Evolutionary conservation across 2,329 filamentous ascomycete species (phyloP), one percentile per base, ranked within the genome.

Genomic region (Diaporthe amygdali): DNA sequence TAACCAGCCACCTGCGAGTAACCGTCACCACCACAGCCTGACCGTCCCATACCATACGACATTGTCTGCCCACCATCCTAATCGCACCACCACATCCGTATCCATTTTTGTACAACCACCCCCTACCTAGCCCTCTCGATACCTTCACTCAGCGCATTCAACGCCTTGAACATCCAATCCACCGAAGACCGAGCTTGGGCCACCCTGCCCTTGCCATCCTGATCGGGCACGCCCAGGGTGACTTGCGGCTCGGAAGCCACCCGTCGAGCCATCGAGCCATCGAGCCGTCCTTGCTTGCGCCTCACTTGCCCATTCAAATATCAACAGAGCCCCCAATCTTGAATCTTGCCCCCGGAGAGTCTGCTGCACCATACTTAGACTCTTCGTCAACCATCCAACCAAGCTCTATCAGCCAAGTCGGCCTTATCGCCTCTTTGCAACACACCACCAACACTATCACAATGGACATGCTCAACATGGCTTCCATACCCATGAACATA

Each of bases 21-120:
- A 84, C 63, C 56, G 81, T 85, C 63, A 82, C 82, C 66, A 83
- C 81, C 15, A 83, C 83, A 32, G 84, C 84, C 51, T 81, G 37
- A 47, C 49, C 30, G 32, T 32, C 39, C 44, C 44, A 49, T 55
- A 41, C 52, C 22, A 49, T 72, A 71, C 71, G 68, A 69, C 46
- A 72, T 70, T 68, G 71, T 72, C 71, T 72, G 71, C 68, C 71
- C 71, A 72, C 66, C 56, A 20, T 17, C 32, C 34, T 32, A 49
- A 72, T 72, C 71, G 71, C 71, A 70, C 71, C 71, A 72, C 68
- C 64, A 61, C 52, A 51, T 49, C 68, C 68, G 59, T 66, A 54
- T 41, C 68, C 52, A 44, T 55, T 49, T 41, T 56, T 41, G 51
- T 49, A 39, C 39, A 51, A 47, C 61, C 59, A 64, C 59, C 47